These are phyloP conservation scores for Solanum hybrid DNA, from an alignment of 305 asterid species.

Conservation along the genomic window DNA sequence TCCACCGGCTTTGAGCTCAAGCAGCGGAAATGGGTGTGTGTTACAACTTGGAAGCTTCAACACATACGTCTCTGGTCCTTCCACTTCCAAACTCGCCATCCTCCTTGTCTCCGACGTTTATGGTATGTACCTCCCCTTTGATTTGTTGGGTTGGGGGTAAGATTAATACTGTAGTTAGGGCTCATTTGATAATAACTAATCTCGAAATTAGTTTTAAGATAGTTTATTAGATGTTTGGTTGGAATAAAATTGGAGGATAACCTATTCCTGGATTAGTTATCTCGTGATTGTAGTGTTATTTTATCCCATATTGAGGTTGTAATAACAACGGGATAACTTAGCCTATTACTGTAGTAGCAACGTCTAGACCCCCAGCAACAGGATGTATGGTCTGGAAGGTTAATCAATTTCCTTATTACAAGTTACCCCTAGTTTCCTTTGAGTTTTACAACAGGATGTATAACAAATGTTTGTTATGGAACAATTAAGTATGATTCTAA, in stretches of 20 bases:
- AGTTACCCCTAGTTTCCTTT: neutral
- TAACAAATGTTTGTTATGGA: neutral
- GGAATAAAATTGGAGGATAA: neutral
- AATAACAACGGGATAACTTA: neutral
- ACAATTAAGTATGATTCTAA: neutral
- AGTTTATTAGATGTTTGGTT: neutral
- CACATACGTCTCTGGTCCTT: conserved; percentile 11
- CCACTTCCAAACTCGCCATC: conserved; percentile 20
- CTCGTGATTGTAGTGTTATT: neutral
- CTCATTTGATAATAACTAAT: neutral
- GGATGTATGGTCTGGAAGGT: neutral
- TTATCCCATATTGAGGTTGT: neutral
- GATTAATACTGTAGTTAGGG: neutral
- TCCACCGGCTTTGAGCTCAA: conserved; percentile 41
- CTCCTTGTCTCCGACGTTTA: conserved; percentile 42
- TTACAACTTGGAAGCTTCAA: conserved; percentile 40
- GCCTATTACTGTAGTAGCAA: neutral
- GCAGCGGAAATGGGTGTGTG: conserved; percentile 33
- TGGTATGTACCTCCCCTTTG: conserved; percentile 18
- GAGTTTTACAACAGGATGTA: neutral
- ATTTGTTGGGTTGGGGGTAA: neutral
- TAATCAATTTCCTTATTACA: neutral
- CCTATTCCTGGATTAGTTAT: neutral
- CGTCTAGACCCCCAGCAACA: neutral
- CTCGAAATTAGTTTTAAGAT: neutral